These are phyloP conservation scores for Fraxinus baroniana DNA, from an alignment of 305 asterid genomes.

Conservation along the genomic window DNA sequence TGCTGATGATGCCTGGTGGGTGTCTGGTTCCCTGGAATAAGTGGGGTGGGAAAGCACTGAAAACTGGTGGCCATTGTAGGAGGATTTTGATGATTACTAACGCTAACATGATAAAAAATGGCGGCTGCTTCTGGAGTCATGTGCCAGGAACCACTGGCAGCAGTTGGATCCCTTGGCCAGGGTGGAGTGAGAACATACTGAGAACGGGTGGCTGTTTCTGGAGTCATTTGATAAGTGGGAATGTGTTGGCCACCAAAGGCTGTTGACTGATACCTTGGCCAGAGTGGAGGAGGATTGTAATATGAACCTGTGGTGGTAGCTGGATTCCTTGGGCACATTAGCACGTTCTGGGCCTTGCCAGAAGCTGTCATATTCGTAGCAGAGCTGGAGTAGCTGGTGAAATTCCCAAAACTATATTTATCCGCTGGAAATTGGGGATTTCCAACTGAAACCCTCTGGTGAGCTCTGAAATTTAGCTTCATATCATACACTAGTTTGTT, in stretches of 20 bases:
- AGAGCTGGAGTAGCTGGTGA: slow-evolving; percentile 21
- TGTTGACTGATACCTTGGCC: slow-evolving; percentile 1
- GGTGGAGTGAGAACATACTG: not conserved
- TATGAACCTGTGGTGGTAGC: slow-evolving; percentile 19
- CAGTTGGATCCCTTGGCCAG: not conserved
- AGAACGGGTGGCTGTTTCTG: not conserved
- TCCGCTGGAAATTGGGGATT: slow-evolving; percentile 21
- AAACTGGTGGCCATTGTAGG: not conserved
- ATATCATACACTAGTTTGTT: slow-evolving; percentile 41
- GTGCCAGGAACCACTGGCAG: not conserved
- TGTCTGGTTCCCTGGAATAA: not conserved
- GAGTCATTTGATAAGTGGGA: not conserved
- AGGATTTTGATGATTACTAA: not conserved
- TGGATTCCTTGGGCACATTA: slow-evolving; percentile 25
- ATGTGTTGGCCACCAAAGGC: not conserved
- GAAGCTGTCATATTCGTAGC: slow-evolving; percentile 18
- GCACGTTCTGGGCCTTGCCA: slow-evolving; percentile 7
- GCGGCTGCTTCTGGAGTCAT: not conserved
- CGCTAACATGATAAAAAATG: not conserved
- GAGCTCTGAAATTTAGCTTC: slow-evolving; percentile 31
- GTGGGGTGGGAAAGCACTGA: not conserved
- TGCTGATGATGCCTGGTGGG: not conserved
- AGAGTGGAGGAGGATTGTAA: slow-evolving; percentile 3
- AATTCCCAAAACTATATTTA: slow-evolving; percentile 13
- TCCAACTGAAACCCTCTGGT: slow-evolving; percentile 13